Evolutionary conservation across 176 grass and related monocot species (phyloP).

Genomic region (Juncus effusus): DNA sequence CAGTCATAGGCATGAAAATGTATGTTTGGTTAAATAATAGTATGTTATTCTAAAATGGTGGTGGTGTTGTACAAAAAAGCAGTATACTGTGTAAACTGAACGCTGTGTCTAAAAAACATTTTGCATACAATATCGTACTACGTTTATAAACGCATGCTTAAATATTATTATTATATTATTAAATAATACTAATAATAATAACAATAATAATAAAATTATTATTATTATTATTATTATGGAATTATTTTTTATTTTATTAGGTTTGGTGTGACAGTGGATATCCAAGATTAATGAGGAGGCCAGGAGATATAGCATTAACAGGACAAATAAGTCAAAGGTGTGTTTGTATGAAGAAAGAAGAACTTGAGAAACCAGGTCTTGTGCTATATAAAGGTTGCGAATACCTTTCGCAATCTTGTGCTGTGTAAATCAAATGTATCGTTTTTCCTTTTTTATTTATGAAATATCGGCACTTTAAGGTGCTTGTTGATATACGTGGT

Average conservation of each 20-base stretch:
- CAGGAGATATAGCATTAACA: conserved; percentile 75
- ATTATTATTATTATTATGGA: neutral
- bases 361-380: conserved; percentile 52
- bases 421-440: conserved; percentile 38
- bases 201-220: neutral
- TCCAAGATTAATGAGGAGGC: conserved; percentile 65
- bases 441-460: neutral
- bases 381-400: conserved; percentile 67
- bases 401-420: conserved; percentile 54
- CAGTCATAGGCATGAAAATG: too few species aligned
- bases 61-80: too few species aligned
- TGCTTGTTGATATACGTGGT: too few species aligned
- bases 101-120: too few species aligned
- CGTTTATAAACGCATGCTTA: too few species aligned
- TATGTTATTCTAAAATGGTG: too few species aligned
- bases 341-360: conserved; percentile 69
- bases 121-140: too few species aligned
- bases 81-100: too few species aligned
- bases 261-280: conserved; percentile 90
- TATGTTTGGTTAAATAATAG: too few species aligned
- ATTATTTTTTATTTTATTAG: conserved; percentile 27
- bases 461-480: too few species aligned
- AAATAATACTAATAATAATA: neutral
- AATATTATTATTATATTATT: neutral
- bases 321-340: conserved; percentile 83